Conservation (phyloP, 1,284 basidiomycete genomes). For the Moesziomyces sp. region DNA sequence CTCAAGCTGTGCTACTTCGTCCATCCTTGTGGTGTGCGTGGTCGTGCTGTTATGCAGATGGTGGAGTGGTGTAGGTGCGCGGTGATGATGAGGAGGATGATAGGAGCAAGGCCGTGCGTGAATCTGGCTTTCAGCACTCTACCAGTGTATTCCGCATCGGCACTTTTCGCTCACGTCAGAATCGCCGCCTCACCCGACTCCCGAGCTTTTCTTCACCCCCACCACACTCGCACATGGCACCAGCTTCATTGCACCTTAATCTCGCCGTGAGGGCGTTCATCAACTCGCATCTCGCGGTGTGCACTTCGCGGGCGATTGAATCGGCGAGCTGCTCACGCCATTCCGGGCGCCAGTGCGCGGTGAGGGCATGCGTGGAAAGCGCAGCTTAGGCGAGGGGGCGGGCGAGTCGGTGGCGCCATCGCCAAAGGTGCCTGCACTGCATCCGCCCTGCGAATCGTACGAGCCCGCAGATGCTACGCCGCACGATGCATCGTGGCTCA, state of each 20-base stretch:
- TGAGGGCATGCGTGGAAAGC: too few relatives aligned
- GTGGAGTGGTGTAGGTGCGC: too few relatives aligned
- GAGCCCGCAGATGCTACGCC: not conserved
- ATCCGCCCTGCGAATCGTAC: conserved; percentile 13
- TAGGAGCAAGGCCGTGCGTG: too few relatives aligned
- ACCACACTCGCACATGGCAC: too few relatives aligned
- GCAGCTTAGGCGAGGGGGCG: not conserved
- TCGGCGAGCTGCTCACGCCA: too few relatives aligned
- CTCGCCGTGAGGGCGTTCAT: too few relatives aligned
- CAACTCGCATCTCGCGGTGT: too few relatives aligned
- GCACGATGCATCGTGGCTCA: conserved; percentile 11
- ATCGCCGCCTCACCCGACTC: not conserved
- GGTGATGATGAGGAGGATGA: not conserved
- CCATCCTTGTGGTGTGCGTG: conserved; percentile 1
- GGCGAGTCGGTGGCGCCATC: conserved; percentile 8
- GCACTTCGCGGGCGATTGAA: not conserved
- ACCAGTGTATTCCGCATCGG: not conserved
- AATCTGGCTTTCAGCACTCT: too few relatives aligned
- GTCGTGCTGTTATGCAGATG: not conserved
- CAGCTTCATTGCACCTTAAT: too few relatives aligned
- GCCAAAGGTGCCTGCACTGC: conserved; percentile 32
- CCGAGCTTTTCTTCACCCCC: too few relatives aligned
- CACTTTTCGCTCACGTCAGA: conserved; percentile 15
- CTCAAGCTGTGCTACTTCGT: conserved; percentile 12
- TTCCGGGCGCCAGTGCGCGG: too few relatives aligned